Percentiles rank a stretch among this genome's conserved stretches.
These are phyloP conservation scores for Colletotrichum sp. DNA, from an alignment of 2,329 filamentous ascomycete genomes.

Conservation along the genomic window DNA sequence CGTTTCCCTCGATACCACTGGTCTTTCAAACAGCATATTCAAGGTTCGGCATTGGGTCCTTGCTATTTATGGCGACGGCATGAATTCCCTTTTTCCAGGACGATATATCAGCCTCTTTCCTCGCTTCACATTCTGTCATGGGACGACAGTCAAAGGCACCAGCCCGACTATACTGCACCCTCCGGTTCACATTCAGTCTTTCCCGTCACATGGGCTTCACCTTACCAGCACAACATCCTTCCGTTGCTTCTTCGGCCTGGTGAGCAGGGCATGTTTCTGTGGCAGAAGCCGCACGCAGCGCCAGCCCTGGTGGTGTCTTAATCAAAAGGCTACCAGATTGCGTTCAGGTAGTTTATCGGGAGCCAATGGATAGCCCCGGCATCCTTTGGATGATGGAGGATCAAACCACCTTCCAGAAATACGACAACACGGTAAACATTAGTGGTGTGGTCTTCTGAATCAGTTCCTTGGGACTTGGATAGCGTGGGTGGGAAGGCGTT, in stretches of 20 bases:
- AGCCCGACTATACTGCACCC: not conserved
- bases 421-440: not conserved
- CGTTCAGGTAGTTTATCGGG: not conserved
- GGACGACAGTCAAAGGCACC: not conserved
- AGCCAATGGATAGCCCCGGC: not conserved
- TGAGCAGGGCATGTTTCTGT: not conserved
- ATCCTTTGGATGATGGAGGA: not conserved
- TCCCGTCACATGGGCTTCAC: not conserved
- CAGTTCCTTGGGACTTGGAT: not conserved
- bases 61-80: conserved; percentile 16
- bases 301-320: not conserved
- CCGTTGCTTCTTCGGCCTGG: not conserved
- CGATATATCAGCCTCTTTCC: not conserved
- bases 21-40: conserved; percentile 24
- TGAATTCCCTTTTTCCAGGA: not conserved
- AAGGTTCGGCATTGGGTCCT: conserved; percentile 19
- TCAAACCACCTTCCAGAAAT: not conserved
- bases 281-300: not conserved
- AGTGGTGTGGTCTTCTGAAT: not conserved
- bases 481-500: not conserved
- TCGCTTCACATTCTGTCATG: not conserved
- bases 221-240: not conserved
- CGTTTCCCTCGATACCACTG: conserved; percentile 51
- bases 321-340: not conserved
- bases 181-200: not conserved